phyloP scores from a whole-genome alignment of 1,139 yeast genomes.

The Hansenula lynferdii region DNA sequence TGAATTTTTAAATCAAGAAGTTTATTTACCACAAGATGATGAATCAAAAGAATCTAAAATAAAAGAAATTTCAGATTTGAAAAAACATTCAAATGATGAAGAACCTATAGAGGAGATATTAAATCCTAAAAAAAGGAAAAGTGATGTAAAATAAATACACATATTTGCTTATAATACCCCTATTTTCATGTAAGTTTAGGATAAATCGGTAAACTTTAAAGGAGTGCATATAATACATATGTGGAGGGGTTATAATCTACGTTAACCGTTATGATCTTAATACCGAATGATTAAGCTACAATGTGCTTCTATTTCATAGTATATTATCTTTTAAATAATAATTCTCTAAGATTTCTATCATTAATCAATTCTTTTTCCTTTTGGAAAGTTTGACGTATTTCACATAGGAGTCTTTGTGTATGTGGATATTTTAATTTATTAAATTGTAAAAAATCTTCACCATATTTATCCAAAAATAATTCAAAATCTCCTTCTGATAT shows the following conservation, averaged over 20 bases:
- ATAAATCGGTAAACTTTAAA: no score
- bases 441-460: background rate
- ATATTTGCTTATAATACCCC: no score
- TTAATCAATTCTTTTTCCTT: background rate
- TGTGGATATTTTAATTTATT: background rate
- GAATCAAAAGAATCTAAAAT: slow-evolving; percentile 19
- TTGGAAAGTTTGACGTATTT: background rate
- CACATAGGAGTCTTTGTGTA: background rate
- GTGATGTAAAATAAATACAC: no score
- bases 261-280: no score
- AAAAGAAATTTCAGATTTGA: slow-evolving; percentile 1
- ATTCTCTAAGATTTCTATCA: slow-evolving; percentile 1
- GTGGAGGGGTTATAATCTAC: no score
- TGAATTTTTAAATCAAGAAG: slow-evolving; percentile 15
- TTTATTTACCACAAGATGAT: slow-evolving; percentile 4
- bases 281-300: no score
- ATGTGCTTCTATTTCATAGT: no score
- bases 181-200: no score
- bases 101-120: slow-evolving; percentile 13
- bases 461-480: background rate
- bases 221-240: no score
- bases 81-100: no score
- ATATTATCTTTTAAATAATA: no score
- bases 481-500: slow-evolving; percentile 1
- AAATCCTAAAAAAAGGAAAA: slow-evolving; percentile 6